phyloP scores from a whole-genome alignment of 139 green algal species.

The Zygnema circumcarinatum region DNA sequence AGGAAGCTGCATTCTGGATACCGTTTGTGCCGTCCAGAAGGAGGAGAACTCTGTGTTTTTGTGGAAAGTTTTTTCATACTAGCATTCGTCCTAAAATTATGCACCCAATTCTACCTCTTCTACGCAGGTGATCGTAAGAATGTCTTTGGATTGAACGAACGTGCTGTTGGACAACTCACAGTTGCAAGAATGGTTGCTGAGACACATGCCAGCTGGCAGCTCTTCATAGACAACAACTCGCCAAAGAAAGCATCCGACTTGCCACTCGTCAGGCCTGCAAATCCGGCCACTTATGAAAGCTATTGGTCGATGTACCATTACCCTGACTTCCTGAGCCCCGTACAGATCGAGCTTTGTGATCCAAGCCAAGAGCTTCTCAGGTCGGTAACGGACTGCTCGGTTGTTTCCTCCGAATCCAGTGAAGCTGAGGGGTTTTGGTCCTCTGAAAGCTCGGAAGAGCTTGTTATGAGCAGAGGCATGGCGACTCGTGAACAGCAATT shows the following conservation, averaged over 20 bases:
- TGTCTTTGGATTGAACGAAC: constrained; percentile 33
- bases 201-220: constrained; percentile 25
- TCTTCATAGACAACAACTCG: not conserved
- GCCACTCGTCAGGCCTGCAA: not conserved
- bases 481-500: no score
- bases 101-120: no score
- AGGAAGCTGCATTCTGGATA: no score
- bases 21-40: no score
- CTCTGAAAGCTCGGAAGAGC: not conserved
- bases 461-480: no score
- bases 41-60: no score
- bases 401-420: not conserved
- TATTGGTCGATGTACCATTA: not conserved
- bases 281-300: not conserved
- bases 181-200: constrained; percentile 21
- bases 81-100: no score
- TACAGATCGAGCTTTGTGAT: not conserved
- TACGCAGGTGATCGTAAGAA: constrained; percentile 12
- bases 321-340: not conserved
- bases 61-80: no score
- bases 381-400: not conserved
- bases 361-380: not conserved
- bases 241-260: not conserved
- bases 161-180: not conserved
- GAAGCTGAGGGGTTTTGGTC: not conserved